phyloP scores from a whole-genome alignment of 805 yeast genomes.

The Candida caryicola region DNA sequence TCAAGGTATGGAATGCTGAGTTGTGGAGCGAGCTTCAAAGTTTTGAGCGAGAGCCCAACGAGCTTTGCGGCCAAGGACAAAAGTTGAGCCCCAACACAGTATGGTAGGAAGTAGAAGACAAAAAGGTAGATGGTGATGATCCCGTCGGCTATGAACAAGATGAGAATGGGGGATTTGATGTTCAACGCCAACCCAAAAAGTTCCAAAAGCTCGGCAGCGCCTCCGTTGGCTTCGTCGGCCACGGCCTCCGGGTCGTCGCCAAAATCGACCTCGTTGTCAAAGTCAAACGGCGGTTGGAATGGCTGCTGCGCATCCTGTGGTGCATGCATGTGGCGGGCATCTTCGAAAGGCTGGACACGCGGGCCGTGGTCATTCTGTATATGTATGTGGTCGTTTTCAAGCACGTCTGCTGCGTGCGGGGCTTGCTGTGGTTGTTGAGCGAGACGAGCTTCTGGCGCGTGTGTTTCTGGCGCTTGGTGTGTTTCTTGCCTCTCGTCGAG shows the following conservation, averaged over 20 bases:
- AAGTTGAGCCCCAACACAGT: slow-evolving; percentile 37
- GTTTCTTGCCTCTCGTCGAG: background rate
- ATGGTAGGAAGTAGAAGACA: slow-evolving; percentile 47
- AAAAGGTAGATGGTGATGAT: slow-evolving; percentile 37
- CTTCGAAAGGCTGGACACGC: background rate
- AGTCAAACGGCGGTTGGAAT: background rate
- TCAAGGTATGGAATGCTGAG: background rate
- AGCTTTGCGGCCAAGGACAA: slow-evolving; percentile 9
- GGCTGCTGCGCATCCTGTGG: background rate
- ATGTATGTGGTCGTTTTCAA: slow-evolving; percentile 3
- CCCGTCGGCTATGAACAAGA: slow-evolving; percentile 31
- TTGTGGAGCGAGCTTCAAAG: background rate
- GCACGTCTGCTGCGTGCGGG: background rate
- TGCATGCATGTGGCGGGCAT: background rate
- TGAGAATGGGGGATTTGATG: slow-evolving; percentile 33
- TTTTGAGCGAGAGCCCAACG: slow-evolving; percentile 10
- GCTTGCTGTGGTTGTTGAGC: background rate
- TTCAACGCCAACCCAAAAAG: slow-evolving; percentile 35
- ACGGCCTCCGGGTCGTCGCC: slow-evolving; percentile 12
- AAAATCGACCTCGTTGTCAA: slow-evolving; percentile 8
- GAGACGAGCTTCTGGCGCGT: too few species aligned
- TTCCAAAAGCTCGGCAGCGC: slow-evolving; percentile 29
- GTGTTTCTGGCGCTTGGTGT: background rate
- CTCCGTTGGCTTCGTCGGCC: slow-evolving; percentile 13
- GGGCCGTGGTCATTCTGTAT: background rate